Evolutionary conservation across 176 grass and related monocot species (phyloP).

Genomic region (Lolium rigidum): DNA sequence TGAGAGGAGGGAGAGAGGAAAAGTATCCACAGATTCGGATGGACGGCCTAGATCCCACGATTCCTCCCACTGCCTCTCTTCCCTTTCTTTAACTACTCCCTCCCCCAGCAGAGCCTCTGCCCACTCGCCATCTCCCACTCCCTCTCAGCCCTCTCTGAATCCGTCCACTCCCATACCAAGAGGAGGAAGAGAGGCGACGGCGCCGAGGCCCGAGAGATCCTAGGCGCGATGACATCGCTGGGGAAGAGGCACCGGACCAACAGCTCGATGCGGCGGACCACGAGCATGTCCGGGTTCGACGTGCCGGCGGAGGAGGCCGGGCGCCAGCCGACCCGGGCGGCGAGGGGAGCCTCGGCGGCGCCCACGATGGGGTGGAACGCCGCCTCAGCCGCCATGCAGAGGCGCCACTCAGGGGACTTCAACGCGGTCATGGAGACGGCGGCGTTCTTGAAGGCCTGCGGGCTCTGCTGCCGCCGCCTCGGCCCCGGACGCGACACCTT

Average conservation of each 20-base stretch:
- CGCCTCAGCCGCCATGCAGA: slow-evolving; percentile 16
- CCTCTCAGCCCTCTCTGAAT: background rate
- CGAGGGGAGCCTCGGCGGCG: slow-evolving; percentile 28
- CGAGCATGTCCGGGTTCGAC: slow-evolving; percentile 57
- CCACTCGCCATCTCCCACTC: slow-evolving; percentile 27
- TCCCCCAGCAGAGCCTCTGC: background rate
- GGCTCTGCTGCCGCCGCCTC: slow-evolving; percentile 77
- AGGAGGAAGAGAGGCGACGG: background rate
- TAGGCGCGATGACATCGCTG: slow-evolving; percentile 46
- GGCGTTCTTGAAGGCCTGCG: slow-evolving; percentile 82
- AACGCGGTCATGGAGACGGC: slow-evolving; percentile 48
- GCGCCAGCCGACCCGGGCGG: slow-evolving; percentile 5
- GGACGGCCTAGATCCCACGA: slow-evolving; percentile 53
- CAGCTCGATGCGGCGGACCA: slow-evolving; percentile 51
- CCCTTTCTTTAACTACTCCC: slow-evolving; percentile 47
- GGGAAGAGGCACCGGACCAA: slow-evolving; percentile 60
- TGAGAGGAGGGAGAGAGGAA: background rate
- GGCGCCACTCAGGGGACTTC: slow-evolving; percentile 58
- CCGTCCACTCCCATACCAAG: background rate
- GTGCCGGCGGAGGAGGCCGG: slow-evolving; percentile 17
- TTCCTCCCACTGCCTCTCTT: background rate
- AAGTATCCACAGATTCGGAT: slow-evolving; percentile 45
- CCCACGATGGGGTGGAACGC: slow-evolving; percentile 3
- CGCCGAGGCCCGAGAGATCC: background rate
- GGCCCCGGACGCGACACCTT: slow-evolving; percentile 89